Evolutionary conservation across 768 basidiomycete genomes (phyloP).

Genomic region (Tephrocybe rancida): DNA sequence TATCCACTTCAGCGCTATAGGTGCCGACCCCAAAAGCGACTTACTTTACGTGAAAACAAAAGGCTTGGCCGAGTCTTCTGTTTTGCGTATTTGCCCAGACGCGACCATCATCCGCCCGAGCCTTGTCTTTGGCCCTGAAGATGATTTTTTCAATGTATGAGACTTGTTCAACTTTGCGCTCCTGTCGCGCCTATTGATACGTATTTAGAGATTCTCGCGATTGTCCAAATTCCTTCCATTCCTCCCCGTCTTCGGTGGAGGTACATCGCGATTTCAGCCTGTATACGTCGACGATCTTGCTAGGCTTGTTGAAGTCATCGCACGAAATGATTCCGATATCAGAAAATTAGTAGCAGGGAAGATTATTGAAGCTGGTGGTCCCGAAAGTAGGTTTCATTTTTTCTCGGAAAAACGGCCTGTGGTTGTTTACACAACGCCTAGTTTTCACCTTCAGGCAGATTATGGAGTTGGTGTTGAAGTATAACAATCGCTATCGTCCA

Average conservation of each 20-base stretch:
- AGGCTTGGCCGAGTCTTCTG: conserved; percentile 59
- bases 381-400: conserved; percentile 29
- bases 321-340: conserved; percentile 44
- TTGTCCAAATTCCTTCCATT: conserved; percentile 65
- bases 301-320: conserved; percentile 57
- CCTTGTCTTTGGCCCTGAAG: conserved; percentile 75
- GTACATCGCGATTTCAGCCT: conserved; percentile 67
- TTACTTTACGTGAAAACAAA: conserved; percentile 68
- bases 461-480: conserved; percentile 62
- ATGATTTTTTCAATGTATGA: conserved; percentile 70
- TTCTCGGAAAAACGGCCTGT: not conserved
- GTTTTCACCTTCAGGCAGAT: conserved; percentile 70
- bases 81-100: conserved; percentile 44
- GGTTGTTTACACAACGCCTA: no score
- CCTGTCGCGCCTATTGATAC: not conserved
- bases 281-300: conserved; percentile 75
- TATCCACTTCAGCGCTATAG: conserved; percentile 73
- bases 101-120: conserved; percentile 73
- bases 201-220: conserved; percentile 58
- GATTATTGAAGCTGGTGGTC: conserved; percentile 48
- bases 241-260: conserved; percentile 79
- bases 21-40: conserved; percentile 59
- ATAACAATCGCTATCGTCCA: conserved; percentile 53
- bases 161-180: conserved; percentile 17
- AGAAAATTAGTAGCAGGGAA: conserved; percentile 50